Evolutionary conservation across 345 rosid genomes (phyloP).

Genomic region (Lepidium africanum): DNA sequence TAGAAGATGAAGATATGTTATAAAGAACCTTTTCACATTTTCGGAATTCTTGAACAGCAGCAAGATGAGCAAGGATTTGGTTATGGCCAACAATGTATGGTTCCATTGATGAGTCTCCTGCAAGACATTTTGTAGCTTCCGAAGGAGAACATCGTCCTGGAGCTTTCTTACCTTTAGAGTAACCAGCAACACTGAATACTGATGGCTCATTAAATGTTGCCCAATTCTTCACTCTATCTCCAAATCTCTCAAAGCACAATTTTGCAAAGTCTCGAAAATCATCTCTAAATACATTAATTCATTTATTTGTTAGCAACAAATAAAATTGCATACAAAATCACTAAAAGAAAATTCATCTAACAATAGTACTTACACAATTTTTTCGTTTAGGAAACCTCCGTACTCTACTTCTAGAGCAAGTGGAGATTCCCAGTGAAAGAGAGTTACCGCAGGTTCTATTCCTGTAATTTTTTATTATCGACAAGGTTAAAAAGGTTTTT

Average conservation of each 20-base stretch:
- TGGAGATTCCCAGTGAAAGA: constrained; percentile 30
- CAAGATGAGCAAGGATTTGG: constrained; percentile 27
- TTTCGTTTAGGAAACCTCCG: constrained; percentile 1
- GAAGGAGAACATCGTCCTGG: constrained; percentile 22
- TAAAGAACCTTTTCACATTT: constrained; percentile 6
- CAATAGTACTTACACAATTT: background rate
- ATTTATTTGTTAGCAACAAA: no score
- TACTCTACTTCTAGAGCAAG: constrained; percentile 20
- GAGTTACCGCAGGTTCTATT: constrained; percentile 20
- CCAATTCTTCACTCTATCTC: constrained; percentile 28
- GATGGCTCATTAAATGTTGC: constrained; percentile 30
- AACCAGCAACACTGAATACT: constrained; percentile 25
- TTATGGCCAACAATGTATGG: constrained; percentile 15
- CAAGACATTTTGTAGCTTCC: background rate
- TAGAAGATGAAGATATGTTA: no score
- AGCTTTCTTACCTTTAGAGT: constrained; percentile 17
- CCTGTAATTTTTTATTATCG: background rate
- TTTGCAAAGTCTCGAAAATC: constrained; percentile 23
- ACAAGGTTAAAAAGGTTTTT: no score
- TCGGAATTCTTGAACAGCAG: constrained; percentile 26
- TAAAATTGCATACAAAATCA: background rate
- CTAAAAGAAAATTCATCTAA: background rate
- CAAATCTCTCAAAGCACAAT: constrained; percentile 17
- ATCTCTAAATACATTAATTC: background rate
- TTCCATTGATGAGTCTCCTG: constrained; percentile 21